Base-by-base conservation (phyloP, 2,329 filamentous ascomycete genomes). In the Talaromyces verruculosus region DNA sequence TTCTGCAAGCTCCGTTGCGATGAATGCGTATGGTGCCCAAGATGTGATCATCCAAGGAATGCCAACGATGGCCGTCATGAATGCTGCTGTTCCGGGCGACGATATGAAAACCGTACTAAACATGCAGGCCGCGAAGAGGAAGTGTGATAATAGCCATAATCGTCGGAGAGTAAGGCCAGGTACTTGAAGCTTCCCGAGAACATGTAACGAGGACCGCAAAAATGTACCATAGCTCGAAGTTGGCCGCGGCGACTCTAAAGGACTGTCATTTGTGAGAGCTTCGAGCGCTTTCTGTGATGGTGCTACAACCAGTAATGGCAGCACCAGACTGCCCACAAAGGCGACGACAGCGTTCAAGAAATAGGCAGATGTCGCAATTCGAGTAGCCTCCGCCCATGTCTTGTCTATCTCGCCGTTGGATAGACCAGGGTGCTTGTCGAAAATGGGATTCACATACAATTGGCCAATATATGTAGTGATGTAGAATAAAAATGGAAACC, bases 401-500 rank as follows among this genome's bases (percentile, higher is more conserved):
- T 83, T 79, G 72, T 96, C 89, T 67, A 97, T 87, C 72, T 97
- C 88, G n/a, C 85, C 84, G 0, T 89, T 85, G 0, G 88, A 86
- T 83, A 97, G 89, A 75, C 94, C 80, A 0, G 92, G 93, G 70
- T 96, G 91, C 61, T 86, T 82, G 70, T 88, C 84, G 61, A 97
- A 88, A 71, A 85, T 90, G 0, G 92, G 92, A 74, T 96, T 90
- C 19, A 92, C 91, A 72, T 97, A 97, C 65, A 98, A 91, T 74
- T 97, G 92, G 68, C 91, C 93, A 70, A 97, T 90, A 77, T 95
- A 97, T 28, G 92, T 96, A 0, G 93, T 96, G 4, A 92, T 92
- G 81, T 97, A 97, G 80, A 96, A 97, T 2, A 97, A 84, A 77
- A 97, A 93, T 1, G 93, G 93, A 73, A 97, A 97, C 87, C 94